phyloP scores from a whole-genome alignment of 768 basidiomycete genomes.

The Mycena amicta region DNA sequence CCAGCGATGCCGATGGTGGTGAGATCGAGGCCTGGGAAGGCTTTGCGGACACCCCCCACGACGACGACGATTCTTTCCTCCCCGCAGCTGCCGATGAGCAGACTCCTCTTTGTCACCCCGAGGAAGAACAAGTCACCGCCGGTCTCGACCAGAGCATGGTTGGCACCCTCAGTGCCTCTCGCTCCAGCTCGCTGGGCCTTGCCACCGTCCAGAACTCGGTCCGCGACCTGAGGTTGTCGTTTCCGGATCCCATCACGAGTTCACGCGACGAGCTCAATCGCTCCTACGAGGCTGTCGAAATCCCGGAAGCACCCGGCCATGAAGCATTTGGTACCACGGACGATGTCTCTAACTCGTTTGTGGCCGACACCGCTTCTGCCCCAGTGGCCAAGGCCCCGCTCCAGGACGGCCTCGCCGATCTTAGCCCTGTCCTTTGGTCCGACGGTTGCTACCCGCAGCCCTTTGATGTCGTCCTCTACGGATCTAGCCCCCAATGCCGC shows the following conservation, averaged over 20 bases:
- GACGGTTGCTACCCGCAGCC: conserved; percentile 26
- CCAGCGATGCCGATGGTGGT: conserved; percentile 67
- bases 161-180: conserved; percentile 76
- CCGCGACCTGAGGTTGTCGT: conserved; percentile 77
- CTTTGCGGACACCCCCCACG: conserved; percentile 49
- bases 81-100: conserved; percentile 38
- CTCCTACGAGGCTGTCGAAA: conserved; percentile 57
- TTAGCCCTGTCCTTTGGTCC: conserved; percentile 7
- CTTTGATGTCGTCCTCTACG: conserved; percentile 71
- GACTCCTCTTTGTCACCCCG: conserved; percentile 31
- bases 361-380: conserved; percentile 10
- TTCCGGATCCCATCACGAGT: conserved; percentile 81
- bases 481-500: conserved; percentile 60
- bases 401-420: conserved; percentile 16
- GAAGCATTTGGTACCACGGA: conserved; percentile 27
- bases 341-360: conserved; percentile 23
- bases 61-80: conserved; percentile 23
- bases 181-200: conserved; percentile 59
- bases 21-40: conserved; percentile 82
- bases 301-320: conserved; percentile 39
- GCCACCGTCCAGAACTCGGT: conserved; percentile 61
- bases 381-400: neutral
- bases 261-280: conserved; percentile 63
- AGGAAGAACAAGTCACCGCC: conserved; percentile 72
- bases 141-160: conserved; percentile 83